These are phyloP conservation scores for Smittium culicis DNA, from an alignment of 371 early-diverging fungal genomes.

Conservation along the genomic window DNA sequence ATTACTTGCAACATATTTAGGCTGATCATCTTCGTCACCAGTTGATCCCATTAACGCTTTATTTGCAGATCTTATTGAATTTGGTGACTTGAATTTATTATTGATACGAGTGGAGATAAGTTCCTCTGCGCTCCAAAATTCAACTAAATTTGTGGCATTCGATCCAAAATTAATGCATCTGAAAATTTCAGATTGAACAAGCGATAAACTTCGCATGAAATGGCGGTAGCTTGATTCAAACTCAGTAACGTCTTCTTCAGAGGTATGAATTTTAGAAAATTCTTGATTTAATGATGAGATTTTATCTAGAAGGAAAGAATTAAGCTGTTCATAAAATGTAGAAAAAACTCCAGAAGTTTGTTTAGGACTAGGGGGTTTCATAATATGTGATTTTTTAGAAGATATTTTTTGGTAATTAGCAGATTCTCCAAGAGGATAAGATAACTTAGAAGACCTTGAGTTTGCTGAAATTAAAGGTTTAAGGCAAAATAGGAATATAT, in stretches of 20 bases:
- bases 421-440: not conserved
- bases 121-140: not conserved
- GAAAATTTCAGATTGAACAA: not conserved
- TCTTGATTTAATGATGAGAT: not conserved
- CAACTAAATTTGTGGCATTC: not conserved
- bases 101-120: not conserved
- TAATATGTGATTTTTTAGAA: not conserved
- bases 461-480: not conserved
- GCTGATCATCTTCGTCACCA: not conserved
- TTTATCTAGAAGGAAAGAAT: not conserved
- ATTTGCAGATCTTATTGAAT: not conserved
- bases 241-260: not conserved
- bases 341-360: not conserved
- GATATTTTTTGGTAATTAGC: not conserved
- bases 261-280: not conserved
- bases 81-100: not conserved
- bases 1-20: not conserved
- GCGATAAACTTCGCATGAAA: not conserved
- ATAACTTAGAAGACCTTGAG: not conserved
- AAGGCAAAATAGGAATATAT: not conserved
- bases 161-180: not conserved
- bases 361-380: not conserved
- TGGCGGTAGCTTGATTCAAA: not conserved
- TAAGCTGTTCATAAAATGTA: not conserved
- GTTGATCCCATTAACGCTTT: not conserved